A percentile compares a stretch with the other conserved stretches of the same genome.
These are phyloP conservation scores for Mycena chlorophos DNA, from an alignment of 768 basidiomycete species.

Conservation along the genomic window DNA sequence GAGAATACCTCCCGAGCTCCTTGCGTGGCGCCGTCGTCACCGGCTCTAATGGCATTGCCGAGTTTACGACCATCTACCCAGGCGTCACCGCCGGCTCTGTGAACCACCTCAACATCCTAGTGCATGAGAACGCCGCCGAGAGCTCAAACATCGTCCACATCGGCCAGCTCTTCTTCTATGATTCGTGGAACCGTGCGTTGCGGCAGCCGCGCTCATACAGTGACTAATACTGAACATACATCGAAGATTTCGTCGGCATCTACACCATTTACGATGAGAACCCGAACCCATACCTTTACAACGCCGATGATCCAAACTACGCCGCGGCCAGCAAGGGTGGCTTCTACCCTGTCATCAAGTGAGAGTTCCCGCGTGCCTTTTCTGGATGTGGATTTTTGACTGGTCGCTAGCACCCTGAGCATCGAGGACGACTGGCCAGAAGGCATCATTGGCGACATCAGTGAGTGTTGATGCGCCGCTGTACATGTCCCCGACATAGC, in stretches of 20 bases:
- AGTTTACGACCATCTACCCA: constrained; percentile 40
- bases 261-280: constrained; percentile 33
- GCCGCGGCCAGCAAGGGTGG: constrained; percentile 26
- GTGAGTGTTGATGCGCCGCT: constrained; percentile 9
- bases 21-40: constrained; percentile 38
- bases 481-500: background rate
- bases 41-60: constrained; percentile 38
- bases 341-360: constrained; percentile 32
- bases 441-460: constrained; percentile 29
- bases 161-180: constrained; percentile 43
- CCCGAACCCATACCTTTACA: constrained; percentile 28
- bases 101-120: constrained; percentile 38
- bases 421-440: constrained; percentile 34
- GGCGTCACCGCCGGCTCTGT: constrained; percentile 37
- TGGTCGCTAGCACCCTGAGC: constrained; percentile 23
- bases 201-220: background rate
- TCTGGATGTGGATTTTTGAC: background rate
- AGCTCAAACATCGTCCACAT: constrained; percentile 32
- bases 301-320: constrained; percentile 34
- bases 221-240: background rate
- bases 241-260: constrained; percentile 27
- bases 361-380: background rate
- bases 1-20: constrained; percentile 35
- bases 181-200: constrained; percentile 32
- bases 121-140: constrained; percentile 31